Conservation (phyloP, 345 rosid genomes). For the Erysimum cheiranthoides region DNA sequence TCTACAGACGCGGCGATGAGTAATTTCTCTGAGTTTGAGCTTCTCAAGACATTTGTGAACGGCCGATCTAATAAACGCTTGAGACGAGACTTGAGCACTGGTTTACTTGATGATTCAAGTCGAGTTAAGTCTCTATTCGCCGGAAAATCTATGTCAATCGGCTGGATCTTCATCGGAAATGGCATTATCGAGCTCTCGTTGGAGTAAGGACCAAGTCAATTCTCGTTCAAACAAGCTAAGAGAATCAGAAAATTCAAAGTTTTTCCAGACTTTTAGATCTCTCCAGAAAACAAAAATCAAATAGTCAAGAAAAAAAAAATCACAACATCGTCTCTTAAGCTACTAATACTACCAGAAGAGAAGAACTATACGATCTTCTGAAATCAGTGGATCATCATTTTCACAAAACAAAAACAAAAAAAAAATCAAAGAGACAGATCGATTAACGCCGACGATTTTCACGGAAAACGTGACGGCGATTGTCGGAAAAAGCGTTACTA, state of each 20-base stretch:
- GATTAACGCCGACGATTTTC: constrained; percentile 48
- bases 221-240: background rate
- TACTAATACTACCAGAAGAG: constrained; percentile 6
- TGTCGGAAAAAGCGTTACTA: constrained; percentile 60
- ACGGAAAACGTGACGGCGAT: constrained; percentile 68
- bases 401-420: background rate
- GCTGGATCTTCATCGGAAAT: constrained; percentile 77
- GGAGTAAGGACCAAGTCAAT: background rate
- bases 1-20: constrained; percentile 40
- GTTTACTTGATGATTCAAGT: constrained; percentile 54
- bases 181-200: constrained; percentile 39
- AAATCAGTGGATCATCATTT: constrained; percentile 20
- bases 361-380: constrained; percentile 11
- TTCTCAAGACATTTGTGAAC: constrained; percentile 49
- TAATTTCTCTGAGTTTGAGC: constrained; percentile 56
- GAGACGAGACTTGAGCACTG: constrained; percentile 49
- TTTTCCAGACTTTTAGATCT: constrained; percentile 11
- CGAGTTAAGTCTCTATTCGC: constrained; percentile 46
- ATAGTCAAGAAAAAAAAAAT: background rate
- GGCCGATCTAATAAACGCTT: constrained; percentile 65
- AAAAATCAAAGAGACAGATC: constrained; percentile 2
- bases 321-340: background rate
- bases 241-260: background rate
- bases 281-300: background rate
- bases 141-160: constrained; percentile 52